Percentiles rank a stretch among this genome's conserved stretches.
phyloP scores from a whole-genome alignment of 306 rosid species.

The Cicer judaicum region DNA sequence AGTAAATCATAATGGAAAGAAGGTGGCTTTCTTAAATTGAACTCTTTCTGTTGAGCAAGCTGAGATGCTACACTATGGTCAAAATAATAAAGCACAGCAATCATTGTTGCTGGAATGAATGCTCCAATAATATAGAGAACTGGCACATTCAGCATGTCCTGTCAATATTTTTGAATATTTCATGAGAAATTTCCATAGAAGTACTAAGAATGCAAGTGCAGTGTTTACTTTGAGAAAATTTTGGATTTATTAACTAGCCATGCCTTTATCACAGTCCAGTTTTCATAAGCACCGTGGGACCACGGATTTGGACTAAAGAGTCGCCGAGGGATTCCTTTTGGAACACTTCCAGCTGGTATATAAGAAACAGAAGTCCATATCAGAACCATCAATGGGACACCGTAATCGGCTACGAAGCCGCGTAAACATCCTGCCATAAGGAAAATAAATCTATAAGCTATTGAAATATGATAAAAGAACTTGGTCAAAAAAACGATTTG shows the following conservation, averaged over 20 bases:
- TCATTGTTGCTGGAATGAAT: conserved; percentile 83
- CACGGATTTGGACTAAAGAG: conserved; percentile 90
- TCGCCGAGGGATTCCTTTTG: conserved; percentile 78
- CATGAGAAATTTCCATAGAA: conserved; percentile 15
- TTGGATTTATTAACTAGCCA: conserved; percentile 34
- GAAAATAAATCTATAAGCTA: conserved; percentile 24
- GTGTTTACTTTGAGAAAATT: not conserved
- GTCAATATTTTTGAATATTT: conserved; percentile 44
- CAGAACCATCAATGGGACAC: conserved; percentile 79
- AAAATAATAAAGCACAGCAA: conserved; percentile 83
- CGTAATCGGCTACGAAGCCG: conserved; percentile 82
- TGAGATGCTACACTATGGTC: conserved; percentile 91
- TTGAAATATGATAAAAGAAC: conserved; percentile 8
- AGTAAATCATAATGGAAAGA: conserved; percentile 83
- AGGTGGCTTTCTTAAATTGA: conserved; percentile 81
- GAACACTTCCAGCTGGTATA: conserved; percentile 64
- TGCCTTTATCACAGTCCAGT: conserved; percentile 82
- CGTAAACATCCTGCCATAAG: conserved; percentile 62
- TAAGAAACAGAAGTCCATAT: conserved; percentile 78
- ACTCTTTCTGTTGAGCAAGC: conserved; percentile 87
- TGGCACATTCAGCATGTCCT: conserved; percentile 84
- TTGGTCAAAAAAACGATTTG: conserved; percentile 8
- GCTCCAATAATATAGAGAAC: conserved; percentile 76
- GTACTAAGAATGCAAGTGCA: not conserved
- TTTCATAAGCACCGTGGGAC: conserved; percentile 74